Conservation (phyloP, 768 basidiomycete genomes). For the Pleurotus salmoneostramineus region DNA sequence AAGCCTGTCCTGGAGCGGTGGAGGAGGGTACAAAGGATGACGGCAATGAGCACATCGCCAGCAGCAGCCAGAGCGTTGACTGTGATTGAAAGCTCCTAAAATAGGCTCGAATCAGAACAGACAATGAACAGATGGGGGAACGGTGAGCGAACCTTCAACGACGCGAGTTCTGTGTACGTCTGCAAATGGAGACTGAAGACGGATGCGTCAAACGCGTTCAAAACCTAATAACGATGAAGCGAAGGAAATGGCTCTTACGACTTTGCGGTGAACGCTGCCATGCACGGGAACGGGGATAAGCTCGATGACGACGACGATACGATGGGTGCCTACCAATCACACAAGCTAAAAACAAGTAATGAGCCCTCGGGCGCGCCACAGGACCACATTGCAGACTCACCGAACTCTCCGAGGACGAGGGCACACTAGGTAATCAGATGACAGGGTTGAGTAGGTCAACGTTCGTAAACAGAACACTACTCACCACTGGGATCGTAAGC, state of each 20-base stretch:
- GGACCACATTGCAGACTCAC: slow-evolving; percentile 6
- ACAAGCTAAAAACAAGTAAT: slow-evolving; percentile 17
- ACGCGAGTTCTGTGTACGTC: slow-evolving; percentile 30
- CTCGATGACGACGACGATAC: neutral
- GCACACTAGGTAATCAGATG: neutral
- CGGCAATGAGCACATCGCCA: slow-evolving; percentile 47
- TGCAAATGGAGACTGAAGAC: slow-evolving; percentile 27
- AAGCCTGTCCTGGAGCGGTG: slow-evolving; percentile 49
- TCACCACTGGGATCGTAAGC: slow-evolving; percentile 16
- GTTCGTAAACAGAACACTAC: slow-evolving; percentile 10
- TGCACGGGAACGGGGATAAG: neutral
- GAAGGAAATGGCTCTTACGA: slow-evolving; percentile 26
- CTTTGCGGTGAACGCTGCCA: slow-evolving; percentile 35
- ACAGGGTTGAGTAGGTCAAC: neutral
- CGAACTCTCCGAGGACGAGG: slow-evolving; percentile 23
- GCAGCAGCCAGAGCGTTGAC: slow-evolving; percentile 47
- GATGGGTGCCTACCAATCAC: slow-evolving; percentile 4
- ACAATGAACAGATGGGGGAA: neutral
- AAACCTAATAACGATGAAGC: neutral
- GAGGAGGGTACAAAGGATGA: slow-evolving; percentile 40
- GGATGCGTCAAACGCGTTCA: neutral
- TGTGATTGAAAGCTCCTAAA: slow-evolving; percentile 42
- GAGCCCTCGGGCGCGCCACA: neutral
- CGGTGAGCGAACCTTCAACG: slow-evolving; percentile 27
- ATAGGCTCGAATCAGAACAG: neutral